Evolutionary conservation across 345 rosid genomes (phyloP), one percentile per base, ranked within the genome.

Genomic region (Eucalyptus marginata): DNA sequence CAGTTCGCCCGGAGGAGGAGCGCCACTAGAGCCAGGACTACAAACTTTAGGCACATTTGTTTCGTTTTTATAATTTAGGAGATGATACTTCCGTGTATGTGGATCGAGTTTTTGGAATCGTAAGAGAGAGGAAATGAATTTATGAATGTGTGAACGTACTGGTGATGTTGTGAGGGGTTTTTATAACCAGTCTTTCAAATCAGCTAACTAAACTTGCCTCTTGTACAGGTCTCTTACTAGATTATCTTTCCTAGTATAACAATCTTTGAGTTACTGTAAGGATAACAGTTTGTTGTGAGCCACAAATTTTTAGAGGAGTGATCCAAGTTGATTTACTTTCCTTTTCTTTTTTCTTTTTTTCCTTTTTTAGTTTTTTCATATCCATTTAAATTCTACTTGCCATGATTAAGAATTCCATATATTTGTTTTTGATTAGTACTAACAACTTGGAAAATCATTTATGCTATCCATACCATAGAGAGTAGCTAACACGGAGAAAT

Each of bases 291-390:
- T 52, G 0, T 52, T 52, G 24, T 52, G 10, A 52, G 1, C 2
- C 58, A 52, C 2, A 52, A 52, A 3, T 52, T 52, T 18, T 52
- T 52, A 0, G 10, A 52, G 1, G 1, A 18, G 0, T 18, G 0
- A 52, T 52, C 58, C 58, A 52, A 4, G 0, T 56, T 22, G 0
- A 4, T 22, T 56, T 56, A 18, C 1, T 0, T 52, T 52, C 24
- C 9, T 52, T 6, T 50, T 2, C 1, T 16, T n/a, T n/a, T n/a
- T n/a, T n/a, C n/a, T n/a, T 7, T 49, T 16, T 1, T 17, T 7
- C 0, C 3, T 7, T 18, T 18, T 52, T 7, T 3, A 18, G 0
- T 3, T 18, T 52, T 52, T 52, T 52, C 58, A 52, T 52, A 52
- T 52, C 24, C 58, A 52, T 52, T 52, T 7, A 52, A 52, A 52